phyloP scores from a whole-genome alignment of 495 filamentous ascomycete genomes.

The Penicillium cataractarum region DNA sequence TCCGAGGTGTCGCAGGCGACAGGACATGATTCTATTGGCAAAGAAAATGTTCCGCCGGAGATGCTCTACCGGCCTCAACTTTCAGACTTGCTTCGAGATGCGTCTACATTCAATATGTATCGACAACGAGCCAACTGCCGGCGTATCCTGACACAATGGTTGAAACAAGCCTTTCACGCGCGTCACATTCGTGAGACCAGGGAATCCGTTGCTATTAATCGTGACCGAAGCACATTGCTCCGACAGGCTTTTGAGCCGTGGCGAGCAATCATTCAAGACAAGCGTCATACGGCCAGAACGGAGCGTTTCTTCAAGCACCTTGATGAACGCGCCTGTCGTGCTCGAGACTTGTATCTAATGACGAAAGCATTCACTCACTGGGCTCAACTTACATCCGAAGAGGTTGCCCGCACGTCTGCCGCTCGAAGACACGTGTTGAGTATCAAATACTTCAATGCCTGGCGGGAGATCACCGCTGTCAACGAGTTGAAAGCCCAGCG shows the following conservation, averaged over 20 bases:
- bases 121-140: constrained; percentile 51
- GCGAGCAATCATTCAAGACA: constrained; percentile 53
- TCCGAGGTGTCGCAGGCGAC: constrained; percentile 30
- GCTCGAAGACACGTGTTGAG: constrained; percentile 70
- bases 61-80: constrained; percentile 56
- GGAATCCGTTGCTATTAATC: constrained; percentile 50
- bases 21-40: constrained; percentile 33
- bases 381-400: constrained; percentile 64
- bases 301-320: constrained; percentile 64
- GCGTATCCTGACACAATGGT: constrained; percentile 56
- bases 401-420: constrained; percentile 58
- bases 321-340: constrained; percentile 62
- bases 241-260: constrained; percentile 61
- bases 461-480: constrained; percentile 72
- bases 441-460: constrained; percentile 75
- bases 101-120: constrained; percentile 60
- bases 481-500: constrained; percentile 69
- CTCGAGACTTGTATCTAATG: constrained; percentile 67
- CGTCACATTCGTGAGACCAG: constrained; percentile 50
- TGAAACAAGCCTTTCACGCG: constrained; percentile 51
- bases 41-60: constrained; percentile 38
- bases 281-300: constrained; percentile 52
- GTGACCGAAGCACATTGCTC: constrained; percentile 57
- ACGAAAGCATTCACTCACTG: constrained; percentile 77
- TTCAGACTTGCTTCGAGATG: constrained; percentile 60